Percentiles rank a stretch among this genome's conserved stretches.
Conservation (phyloP, 768 basidiomycete species). For the Kwoniella dejecticola region DNA sequence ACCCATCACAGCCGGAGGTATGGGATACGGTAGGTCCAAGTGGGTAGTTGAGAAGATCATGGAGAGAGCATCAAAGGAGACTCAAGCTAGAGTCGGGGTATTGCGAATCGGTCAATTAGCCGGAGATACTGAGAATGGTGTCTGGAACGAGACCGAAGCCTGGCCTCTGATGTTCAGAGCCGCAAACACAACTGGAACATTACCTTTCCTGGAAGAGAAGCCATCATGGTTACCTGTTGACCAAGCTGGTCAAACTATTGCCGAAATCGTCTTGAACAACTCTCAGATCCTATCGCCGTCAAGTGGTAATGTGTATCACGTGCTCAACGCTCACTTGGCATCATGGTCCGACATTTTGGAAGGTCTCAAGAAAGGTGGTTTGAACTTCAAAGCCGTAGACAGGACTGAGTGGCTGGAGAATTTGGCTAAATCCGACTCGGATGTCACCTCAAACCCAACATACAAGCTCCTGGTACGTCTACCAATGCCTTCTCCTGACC, state of each 20-base stretch:
- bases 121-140: conserved; percentile 60
- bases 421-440: conserved; percentile 56
- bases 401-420: conserved; percentile 57
- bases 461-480: conserved; percentile 57
- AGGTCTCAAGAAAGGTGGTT: conserved; percentile 56
- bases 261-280: conserved; percentile 57
- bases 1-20: conserved; percentile 54
- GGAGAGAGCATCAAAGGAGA: conserved; percentile 57
- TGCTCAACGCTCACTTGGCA: conserved; percentile 56
- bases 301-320: conserved; percentile 55
- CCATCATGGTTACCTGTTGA: conserved; percentile 64
- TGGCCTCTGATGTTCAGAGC: conserved; percentile 60
- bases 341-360: conserved; percentile 59
- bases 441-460: conserved; percentile 58
- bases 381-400: conserved; percentile 58
- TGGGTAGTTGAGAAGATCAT: conserved; percentile 63
- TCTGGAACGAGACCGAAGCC: conserved; percentile 64
- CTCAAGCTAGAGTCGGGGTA: conserved; percentile 54
- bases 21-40: conserved; percentile 59
- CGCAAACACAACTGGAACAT: conserved; percentile 54
- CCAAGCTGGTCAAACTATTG: conserved; percentile 60
- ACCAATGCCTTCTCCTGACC: not conserved
- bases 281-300: conserved; percentile 4
- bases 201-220: conserved; percentile 55
- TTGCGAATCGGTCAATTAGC: conserved; percentile 65